Conservation (phyloP, 2,329 filamentous ascomycete species). For the Colletotrichum phormii region DNA sequence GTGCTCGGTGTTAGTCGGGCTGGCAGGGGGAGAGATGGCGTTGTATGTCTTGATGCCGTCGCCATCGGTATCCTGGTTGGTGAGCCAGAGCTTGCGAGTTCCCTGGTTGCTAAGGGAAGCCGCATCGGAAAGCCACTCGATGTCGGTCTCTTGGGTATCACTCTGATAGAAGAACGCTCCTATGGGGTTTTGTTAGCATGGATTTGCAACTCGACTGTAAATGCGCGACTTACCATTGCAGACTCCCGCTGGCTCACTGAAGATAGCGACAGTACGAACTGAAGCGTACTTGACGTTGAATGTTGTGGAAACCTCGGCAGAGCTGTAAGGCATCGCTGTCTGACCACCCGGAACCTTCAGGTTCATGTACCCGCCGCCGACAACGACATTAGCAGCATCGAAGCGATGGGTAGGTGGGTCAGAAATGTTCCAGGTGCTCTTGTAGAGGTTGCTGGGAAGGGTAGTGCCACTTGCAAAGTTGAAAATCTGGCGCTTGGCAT, state of each 20-base stretch:
- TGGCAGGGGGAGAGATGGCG: conserved; percentile 35
- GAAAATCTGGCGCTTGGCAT: conserved; percentile 41
- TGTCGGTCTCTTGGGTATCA: conserved; percentile 45
- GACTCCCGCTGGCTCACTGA: conserved; percentile 44
- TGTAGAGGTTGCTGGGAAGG: conserved; percentile 40
- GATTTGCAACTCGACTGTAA: not conserved
- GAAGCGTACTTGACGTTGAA: conserved; percentile 46
- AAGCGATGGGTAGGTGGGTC: conserved; percentile 27
- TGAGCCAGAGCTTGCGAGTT: conserved; percentile 43
- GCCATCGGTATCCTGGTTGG: conserved; percentile 44
- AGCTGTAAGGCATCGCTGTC: conserved; percentile 40
- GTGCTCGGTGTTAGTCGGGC: conserved; percentile 44
- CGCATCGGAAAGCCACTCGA: conserved; percentile 47
- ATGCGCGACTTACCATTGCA: conserved; percentile 42
- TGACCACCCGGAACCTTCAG: conserved; percentile 44
- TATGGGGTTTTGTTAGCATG: conserved; percentile 8
- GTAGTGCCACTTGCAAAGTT: conserved; percentile 38
- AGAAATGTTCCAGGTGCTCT: conserved; percentile 40
- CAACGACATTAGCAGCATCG: conserved; percentile 36
- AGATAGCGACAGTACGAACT: conserved; percentile 44
- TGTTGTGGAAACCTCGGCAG: conserved; percentile 41
- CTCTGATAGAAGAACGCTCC: conserved; percentile 46
- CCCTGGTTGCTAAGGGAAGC: conserved; percentile 43
- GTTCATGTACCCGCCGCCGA: conserved; percentile 44
- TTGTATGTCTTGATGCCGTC: conserved; percentile 38